Evolutionary conservation across 495 filamentous ascomycete species (phyloP).

Genomic region (Neurospora sp.): DNA sequence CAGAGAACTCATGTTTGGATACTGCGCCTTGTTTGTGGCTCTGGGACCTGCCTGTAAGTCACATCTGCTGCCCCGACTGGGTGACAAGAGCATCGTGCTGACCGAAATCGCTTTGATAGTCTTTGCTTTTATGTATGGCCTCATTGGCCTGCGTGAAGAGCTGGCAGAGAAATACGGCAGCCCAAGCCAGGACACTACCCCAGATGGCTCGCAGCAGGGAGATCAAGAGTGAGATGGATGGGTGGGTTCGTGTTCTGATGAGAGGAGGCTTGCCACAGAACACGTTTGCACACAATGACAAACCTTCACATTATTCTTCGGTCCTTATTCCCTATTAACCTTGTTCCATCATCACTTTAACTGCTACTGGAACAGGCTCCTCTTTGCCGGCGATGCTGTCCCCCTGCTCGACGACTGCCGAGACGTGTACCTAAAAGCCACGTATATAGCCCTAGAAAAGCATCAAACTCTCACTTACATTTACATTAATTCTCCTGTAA

Average conservation of each 20-base stretch:
- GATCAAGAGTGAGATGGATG: neutral
- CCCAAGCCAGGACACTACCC: neutral
- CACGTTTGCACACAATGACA: neutral
- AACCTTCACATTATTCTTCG: neutral
- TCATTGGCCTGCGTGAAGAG: slow-evolving; percentile 33
- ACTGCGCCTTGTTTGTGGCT: slow-evolving; percentile 24
- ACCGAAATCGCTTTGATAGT: slow-evolving; percentile 14
- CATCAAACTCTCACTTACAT: neutral
- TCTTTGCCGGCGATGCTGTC: neutral
- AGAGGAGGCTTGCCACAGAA: neutral
- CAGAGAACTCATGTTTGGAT: slow-evolving; percentile 24
- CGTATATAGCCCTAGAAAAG: neutral
- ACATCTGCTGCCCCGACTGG: neutral
- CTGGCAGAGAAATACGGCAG: slow-evolving; percentile 15
- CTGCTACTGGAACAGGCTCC: neutral
- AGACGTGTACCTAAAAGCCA: neutral
- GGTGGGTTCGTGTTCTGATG: neutral
- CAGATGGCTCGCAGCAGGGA: neutral
- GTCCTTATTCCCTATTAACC: neutral
- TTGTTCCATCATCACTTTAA: neutral
- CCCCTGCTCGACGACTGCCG: neutral
- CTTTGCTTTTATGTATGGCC: slow-evolving; percentile 32
- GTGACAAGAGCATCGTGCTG: neutral
- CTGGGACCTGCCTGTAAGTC: slow-evolving; percentile 27
- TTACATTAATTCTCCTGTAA: neutral